These are phyloP conservation scores for Arabidopsis lyrata DNA, from an alignment of 441 rosid genomes.

Conservation along the genomic window DNA sequence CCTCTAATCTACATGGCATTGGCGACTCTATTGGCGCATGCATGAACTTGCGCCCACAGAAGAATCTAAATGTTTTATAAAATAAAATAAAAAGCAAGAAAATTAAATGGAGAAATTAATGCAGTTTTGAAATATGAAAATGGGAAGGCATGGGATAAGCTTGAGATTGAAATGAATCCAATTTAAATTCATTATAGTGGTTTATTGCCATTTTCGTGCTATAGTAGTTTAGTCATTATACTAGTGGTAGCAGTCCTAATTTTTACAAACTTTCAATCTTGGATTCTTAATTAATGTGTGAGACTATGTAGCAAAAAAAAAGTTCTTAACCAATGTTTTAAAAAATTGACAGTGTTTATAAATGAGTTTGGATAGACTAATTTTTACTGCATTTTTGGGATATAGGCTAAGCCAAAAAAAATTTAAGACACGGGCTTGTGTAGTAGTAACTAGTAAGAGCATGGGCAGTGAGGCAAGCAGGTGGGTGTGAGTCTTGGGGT, in stretches of 20 bases:
- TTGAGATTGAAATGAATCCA: slow-evolving; percentile 2
- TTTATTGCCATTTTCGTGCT: background rate
- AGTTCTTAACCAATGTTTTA: background rate
- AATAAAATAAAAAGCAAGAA: too few species aligned
- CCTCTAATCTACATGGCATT: slow-evolving; percentile 33
- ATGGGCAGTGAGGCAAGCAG: too few species aligned
- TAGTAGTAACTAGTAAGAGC: background rate
- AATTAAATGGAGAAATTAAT: slow-evolving; percentile 30
- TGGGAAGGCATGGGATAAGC: slow-evolving; percentile 26
- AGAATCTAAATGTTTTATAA: background rate
- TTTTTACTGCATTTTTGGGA: background rate
- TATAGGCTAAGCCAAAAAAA: background rate
- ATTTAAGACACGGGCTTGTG: background rate
- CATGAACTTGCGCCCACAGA: slow-evolving; percentile 38
- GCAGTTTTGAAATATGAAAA: slow-evolving; percentile 9
- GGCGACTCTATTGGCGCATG: slow-evolving; percentile 36
- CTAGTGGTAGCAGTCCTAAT: background rate
- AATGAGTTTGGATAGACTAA: background rate
- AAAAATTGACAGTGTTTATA: background rate
- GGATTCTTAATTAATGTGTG: slow-evolving; percentile 3
- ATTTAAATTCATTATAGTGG: background rate
- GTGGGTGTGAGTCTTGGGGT: too few species aligned
- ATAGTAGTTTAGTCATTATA: slow-evolving; percentile 6
- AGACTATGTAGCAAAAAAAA: background rate
- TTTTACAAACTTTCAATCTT: background rate